phyloP scores from a whole-genome alignment of 768 basidiomycete genomes.

The Boletus coccyginus region DNA sequence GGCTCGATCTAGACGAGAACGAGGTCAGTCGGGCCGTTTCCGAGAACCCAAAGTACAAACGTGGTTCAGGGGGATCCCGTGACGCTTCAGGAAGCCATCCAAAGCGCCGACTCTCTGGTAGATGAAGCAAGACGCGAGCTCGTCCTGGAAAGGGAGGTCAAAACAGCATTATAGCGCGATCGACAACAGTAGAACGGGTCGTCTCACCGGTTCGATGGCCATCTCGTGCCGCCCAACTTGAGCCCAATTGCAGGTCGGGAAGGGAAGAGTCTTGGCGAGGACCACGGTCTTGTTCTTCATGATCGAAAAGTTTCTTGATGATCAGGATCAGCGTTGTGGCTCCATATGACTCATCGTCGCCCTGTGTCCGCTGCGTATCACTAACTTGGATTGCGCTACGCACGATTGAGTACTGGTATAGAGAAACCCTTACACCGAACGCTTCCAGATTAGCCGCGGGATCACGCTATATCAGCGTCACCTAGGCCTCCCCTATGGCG shows the following conservation, averaged over 20 bases:
- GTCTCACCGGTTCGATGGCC: constrained; percentile 53
- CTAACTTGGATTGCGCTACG: neutral
- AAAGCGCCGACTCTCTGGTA: constrained; percentile 66
- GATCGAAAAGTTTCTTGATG: constrained; percentile 53
- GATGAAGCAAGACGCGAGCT: constrained; percentile 54
- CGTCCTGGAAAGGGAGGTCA: constrained; percentile 36
- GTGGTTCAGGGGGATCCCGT: constrained; percentile 16
- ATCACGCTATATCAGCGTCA: constrained; percentile 12
- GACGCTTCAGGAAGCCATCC: constrained; percentile 52
- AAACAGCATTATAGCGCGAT: neutral
- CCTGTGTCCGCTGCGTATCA: constrained; percentile 27
- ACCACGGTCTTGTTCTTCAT: constrained; percentile 58
- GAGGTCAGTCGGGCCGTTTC: too few species aligned
- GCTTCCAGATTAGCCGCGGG: constrained; percentile 1
- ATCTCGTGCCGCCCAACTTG: constrained; percentile 66
- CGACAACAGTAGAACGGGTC: neutral
- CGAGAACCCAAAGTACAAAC: too few species aligned
- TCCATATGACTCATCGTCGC: constrained; percentile 40
- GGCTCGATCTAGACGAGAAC: too few species aligned
- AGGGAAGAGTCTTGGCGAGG: constrained; percentile 54
- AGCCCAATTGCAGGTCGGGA: constrained; percentile 56
- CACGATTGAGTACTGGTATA: constrained; percentile 47
- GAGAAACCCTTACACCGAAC: constrained; percentile 44
- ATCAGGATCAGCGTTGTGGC: neutral
- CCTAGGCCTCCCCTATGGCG: constrained; percentile 61